Base-by-base conservation (phyloP, 805 yeast species). In the Danielia oregonensis region DNA sequence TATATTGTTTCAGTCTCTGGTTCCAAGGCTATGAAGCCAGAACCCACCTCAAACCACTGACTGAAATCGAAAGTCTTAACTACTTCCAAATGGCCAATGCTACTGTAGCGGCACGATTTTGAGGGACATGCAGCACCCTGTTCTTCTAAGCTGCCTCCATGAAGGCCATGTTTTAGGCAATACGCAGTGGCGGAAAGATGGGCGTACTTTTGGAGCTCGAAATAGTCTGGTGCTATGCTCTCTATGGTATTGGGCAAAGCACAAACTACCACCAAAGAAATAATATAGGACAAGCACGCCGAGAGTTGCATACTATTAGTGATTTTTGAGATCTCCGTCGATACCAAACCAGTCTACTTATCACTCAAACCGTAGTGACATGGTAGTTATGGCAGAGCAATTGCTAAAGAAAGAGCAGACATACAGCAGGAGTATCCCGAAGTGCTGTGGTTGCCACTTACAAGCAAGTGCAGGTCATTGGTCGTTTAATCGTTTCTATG, bases 1-100 rank as follows among this genome's bases (percentile, higher is more conserved):
- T 72, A 52, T 4, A 83, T 59, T 30, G 70, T 64, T 28, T 65
- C 51, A 14, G 54, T 49, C 2, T 44, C 42, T 40, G 67, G 69
- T 51, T 79, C 83, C 7, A 70, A 59, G 6, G 77, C 74, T 16
- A 76, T 63, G 46, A 58, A 70, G 0, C 84, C 86, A 3, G 79
- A 64, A 0, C 85, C 82, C 2, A 60, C 56, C 11, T 71, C 68
- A 15, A 71, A 68, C 40, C 64, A 49, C 10, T 61, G 59, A 32
- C 60, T 66, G 33, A 70, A 71, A 32, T 61, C 55, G 32, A 72
- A 65, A 1, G 67, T 61, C 21, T 61, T 36, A 14, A 66, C 55
- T 1, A 78, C 55, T 15, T 59, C 57, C 8, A 74, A 58, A 21
- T 51, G 32, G 13, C 37, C 24, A 26, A 48, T 49, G 14, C 36